Conservation (phyloP, 495 filamentous ascomycete species). For the Letharia lupina region DNA sequence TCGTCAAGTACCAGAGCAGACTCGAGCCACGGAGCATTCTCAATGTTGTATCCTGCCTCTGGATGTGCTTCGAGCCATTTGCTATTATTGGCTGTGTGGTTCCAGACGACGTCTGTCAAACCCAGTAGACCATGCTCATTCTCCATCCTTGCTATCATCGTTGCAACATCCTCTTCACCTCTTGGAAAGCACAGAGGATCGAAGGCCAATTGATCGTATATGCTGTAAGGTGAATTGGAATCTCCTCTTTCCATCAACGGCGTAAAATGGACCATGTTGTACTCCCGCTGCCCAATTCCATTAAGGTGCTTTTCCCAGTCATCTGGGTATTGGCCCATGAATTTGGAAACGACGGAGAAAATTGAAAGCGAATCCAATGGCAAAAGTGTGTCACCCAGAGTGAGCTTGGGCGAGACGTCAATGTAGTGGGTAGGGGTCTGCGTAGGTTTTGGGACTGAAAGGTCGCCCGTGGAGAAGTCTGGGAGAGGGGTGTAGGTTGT, state of each 20-base stretch:
- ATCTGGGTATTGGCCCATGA: slow-evolving; percentile 83
- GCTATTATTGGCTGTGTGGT: slow-evolving; percentile 95
- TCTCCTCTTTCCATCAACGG: slow-evolving; percentile 79
- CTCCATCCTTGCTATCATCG: slow-evolving; percentile 73
- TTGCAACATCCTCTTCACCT: slow-evolving; percentile 74
- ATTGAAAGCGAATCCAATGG: slow-evolving; percentile 81
- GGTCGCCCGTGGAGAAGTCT: slow-evolving; percentile 53
- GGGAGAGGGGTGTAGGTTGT: slow-evolving; percentile 86
- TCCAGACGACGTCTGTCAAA: slow-evolving; percentile 95
- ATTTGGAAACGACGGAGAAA: slow-evolving; percentile 94
- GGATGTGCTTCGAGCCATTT: slow-evolving; percentile 91
- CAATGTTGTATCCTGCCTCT: slow-evolving; percentile 90
- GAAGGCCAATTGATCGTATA: slow-evolving; percentile 85
- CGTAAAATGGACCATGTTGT: slow-evolving; percentile 99
- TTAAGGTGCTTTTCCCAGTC: slow-evolving; percentile 84
- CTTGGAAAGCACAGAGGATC: slow-evolving; percentile 75
- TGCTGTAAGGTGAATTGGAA: slow-evolving; percentile 95
- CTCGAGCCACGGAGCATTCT: slow-evolving; percentile 88
- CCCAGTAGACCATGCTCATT: slow-evolving; percentile 75
- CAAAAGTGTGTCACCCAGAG: slow-evolving; percentile 57
- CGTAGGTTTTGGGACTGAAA: slow-evolving; percentile 46
- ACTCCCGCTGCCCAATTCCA: slow-evolving; percentile 79
- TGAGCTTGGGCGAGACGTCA: slow-evolving; percentile 80
- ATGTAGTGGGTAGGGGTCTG: slow-evolving; percentile 76
- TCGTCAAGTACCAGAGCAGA: slow-evolving; percentile 82